A percentile compares a stretch with the other conserved stretches of the same genome.
phyloP scores from a whole-genome alignment of 2,329 filamentous ascomycete genomes.

The Tothia fuscella region DNA sequence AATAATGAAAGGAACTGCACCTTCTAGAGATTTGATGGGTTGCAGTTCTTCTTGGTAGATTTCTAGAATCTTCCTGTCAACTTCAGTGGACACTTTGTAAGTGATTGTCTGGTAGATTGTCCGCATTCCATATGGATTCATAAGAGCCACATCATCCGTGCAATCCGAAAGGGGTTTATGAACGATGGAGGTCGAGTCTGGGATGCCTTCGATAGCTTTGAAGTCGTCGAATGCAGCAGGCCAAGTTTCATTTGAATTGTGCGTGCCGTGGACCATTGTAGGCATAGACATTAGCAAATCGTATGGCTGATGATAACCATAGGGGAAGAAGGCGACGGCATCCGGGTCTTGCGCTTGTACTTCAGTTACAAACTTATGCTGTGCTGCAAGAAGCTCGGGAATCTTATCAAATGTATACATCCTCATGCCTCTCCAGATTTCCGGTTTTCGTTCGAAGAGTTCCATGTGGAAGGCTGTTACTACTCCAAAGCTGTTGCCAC shows the following conservation, averaged over 20 bases:
- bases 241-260: background rate
- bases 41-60: background rate
- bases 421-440: background rate
- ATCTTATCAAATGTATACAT: background rate
- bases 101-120: slow-evolving; percentile 2
- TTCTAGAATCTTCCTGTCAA: slow-evolving; percentile 1
- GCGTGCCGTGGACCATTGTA: background rate
- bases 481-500: slow-evolving; percentile 26
- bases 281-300: background rate
- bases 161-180: background rate
- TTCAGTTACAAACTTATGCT: background rate
- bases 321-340: background rate
- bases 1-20: background rate
- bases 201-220: background rate
- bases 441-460: slow-evolving; percentile 1
- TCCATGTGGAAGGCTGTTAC: slow-evolving; percentile 19
- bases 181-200: background rate
- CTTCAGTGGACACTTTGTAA: background rate
- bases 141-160: background rate
- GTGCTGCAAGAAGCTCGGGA: background rate
- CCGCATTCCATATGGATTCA: background rate
- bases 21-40: background rate
- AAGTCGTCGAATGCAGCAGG: background rate
- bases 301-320: background rate
- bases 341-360: background rate